These are phyloP conservation scores for Tagetes patula DNA, from an alignment of 129 eudicot species.

Conservation along the genomic window DNA sequence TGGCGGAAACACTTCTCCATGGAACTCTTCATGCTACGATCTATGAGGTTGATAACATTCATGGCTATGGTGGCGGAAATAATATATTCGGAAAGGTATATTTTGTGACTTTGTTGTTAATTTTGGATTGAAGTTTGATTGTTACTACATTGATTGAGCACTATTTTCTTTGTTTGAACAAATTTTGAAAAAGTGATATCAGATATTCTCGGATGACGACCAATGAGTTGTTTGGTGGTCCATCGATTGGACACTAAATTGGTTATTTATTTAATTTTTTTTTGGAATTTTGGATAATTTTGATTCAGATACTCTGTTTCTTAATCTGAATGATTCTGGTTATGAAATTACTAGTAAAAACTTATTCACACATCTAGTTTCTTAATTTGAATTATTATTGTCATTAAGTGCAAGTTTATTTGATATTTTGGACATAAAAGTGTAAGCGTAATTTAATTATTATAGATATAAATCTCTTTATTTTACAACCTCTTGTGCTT, in stretches of 20 bases:
- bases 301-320: slow-evolving; percentile 13
- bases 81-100: slow-evolving; percentile 50
- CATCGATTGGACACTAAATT: neutral
- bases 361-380: neutral
- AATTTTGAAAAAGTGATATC: neutral
- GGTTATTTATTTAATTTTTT: neutral
- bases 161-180: neutral
- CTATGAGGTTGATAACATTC: slow-evolving; percentile 62
- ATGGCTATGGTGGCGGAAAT: slow-evolving; percentile 36
- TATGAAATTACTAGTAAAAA: neutral
- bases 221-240: slow-evolving; percentile 5
- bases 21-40: slow-evolving; percentile 76
- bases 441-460: neutral
- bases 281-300: neutral
- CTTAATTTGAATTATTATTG: slow-evolving; percentile 9
- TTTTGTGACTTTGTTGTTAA: neutral
- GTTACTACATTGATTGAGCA: neutral
- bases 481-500: neutral
- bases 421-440: neutral
- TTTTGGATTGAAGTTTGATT: neutral
- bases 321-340: slow-evolving; percentile 14
- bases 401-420: slow-evolving; percentile 1
- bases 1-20: slow-evolving; percentile 60
- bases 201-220: neutral
- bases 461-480: neutral